phyloP scores from a whole-genome alignment of 2,329 filamentous ascomycete species.

The Colletotrichum euphorbiae region DNA sequence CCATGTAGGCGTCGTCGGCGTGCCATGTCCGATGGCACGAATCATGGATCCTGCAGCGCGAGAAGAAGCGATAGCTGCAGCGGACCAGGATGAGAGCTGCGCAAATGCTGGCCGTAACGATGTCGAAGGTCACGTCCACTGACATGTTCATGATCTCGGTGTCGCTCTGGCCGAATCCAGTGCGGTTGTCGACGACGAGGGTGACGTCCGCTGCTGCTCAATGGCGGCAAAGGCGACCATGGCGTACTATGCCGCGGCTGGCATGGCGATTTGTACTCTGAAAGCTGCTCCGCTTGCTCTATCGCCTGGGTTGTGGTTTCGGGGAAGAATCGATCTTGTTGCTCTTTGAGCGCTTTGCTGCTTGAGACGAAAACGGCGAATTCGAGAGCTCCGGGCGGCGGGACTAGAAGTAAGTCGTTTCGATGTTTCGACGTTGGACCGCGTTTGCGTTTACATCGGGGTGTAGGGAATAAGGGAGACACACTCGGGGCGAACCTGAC shows the following conservation, averaged over 20 bases:
- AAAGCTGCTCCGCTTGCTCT: background rate
- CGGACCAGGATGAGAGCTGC: conserved; percentile 45
- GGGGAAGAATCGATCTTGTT: background rate
- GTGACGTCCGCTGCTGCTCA: conserved; percentile 12
- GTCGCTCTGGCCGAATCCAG: background rate
- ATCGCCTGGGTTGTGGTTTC: background rate
- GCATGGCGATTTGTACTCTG: conserved; percentile 25
- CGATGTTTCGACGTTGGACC: conserved; percentile 13
- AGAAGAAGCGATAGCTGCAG: conserved; percentile 45
- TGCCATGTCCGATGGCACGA: conserved; percentile 48
- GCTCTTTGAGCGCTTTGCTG: background rate
- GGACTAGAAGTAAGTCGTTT: background rate
- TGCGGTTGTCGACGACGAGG: background rate
- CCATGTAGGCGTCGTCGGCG: conserved; percentile 49
- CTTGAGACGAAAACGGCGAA: conserved; percentile 19
- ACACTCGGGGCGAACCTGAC: conserved; percentile 29
- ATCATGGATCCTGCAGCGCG: conserved; percentile 44
- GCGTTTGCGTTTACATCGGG: background rate
- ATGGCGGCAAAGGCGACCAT: conserved; percentile 27
- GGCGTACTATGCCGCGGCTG: conserved; percentile 20
- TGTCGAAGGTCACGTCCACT: conserved; percentile 44
- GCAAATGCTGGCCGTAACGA: conserved; percentile 46
- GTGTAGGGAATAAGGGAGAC: conserved; percentile 19
- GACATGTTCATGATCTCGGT: conserved; percentile 41
- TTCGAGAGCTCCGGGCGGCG: background rate